Conservation (phyloP, 495 filamentous ascomycete species). For the Chaetomidium leptoderma region DNA sequence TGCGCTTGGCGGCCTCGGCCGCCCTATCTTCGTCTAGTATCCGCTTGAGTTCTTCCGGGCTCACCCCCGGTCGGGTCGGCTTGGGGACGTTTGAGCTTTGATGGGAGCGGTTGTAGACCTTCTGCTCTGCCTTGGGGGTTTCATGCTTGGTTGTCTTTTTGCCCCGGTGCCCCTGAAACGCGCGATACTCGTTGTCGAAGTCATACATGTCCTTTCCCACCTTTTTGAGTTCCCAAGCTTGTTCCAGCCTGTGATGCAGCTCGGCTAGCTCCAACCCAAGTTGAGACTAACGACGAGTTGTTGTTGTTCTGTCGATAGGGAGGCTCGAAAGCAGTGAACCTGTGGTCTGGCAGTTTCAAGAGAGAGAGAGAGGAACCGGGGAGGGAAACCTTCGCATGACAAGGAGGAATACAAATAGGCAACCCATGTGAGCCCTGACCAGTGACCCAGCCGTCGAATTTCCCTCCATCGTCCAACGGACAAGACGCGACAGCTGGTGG, state of each 20-base stretch:
- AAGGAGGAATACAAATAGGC: neutral
- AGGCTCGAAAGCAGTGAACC: neutral
- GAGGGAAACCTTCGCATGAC: neutral
- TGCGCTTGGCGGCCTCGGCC: neutral
- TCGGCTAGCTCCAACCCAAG: too few species aligned
- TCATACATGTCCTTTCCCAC: neutral
- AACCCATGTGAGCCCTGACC: neutral
- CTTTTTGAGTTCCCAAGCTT: neutral
- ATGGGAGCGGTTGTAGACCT: neutral
- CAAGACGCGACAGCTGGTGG: neutral
- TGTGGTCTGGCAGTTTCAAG: neutral
- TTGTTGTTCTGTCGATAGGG: neutral
- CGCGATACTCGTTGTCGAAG: neutral
- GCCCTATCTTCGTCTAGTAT: neutral
- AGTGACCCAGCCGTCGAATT: neutral
- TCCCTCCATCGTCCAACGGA: neutral
- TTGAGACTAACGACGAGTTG: neutral
- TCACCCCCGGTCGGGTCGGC: neutral
- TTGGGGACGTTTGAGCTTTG: neutral
- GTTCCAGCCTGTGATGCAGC: slow-evolving; percentile 4
- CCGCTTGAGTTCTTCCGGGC: neutral
- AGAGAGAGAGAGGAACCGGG: too few species aligned
- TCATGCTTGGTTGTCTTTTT: neutral
- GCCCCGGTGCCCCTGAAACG: neutral
- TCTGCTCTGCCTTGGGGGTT: neutral